Evolutionary conservation across 768 basidiomycete genomes (phyloP), one percentile per base, ranked within the genome.

Genomic region (Rhizopogon vinicolor): DNA sequence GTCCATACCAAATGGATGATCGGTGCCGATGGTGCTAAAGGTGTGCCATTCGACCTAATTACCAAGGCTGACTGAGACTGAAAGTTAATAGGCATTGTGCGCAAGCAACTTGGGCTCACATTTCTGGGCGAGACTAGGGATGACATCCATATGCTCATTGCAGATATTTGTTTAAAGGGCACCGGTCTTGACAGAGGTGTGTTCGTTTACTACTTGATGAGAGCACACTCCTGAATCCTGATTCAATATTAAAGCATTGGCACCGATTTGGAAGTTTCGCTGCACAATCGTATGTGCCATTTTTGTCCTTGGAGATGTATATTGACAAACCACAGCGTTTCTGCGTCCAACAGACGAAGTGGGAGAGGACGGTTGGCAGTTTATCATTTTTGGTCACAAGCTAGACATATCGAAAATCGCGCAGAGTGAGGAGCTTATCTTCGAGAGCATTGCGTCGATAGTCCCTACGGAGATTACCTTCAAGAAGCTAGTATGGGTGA

Each of bases 21-120:
- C 7, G 78, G 77, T 1, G 65, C 71, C 0, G 79, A 80, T 56
- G 80, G 77, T 16, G 78, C 74, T 0, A 67, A 59, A 56, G 65
- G 71, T 68, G 6, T 40, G 61, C 35, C 13, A 49, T 16, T 10
- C n/a, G 9, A 14, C 18, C 2, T 33, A 33, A 33, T 8, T 25
- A 13, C 8, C 18, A 5, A 2, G 16, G 13, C 14, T 14, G 10
- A 18, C 12, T 14, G 28, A 16, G 19, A 35, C 19, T 22, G 14
- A 39, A 12, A 5, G 31, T 45, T 41, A 12, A 41, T 35, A 72
- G 70, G 74, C 31, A 44, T 63, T 2, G 68, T 68, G 5, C 62
- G 77, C 12, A 73, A 72, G 44, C 55, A 60, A 33, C 31, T 33
- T 33, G 31, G 31, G 7, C 31, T 33, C 8, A 33, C 31, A 33